These are phyloP conservation scores for Tillandsia fasciculata DNA, from an alignment of 176 grass and related monocot species.

Conservation along the genomic window DNA sequence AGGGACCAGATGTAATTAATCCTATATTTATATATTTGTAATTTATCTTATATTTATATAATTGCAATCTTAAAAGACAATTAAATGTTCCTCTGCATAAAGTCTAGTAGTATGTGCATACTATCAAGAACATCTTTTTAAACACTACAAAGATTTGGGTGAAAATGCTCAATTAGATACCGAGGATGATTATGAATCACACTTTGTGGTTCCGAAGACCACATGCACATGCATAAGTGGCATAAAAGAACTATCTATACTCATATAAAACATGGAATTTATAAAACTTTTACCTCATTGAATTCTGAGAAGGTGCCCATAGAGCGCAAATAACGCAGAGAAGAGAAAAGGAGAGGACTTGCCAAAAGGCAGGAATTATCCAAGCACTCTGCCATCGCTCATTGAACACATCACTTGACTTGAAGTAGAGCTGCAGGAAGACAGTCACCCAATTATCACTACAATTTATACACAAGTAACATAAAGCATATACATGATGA, in stretches of 20 bases:
- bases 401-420: slow-evolving; percentile 90
- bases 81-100: neutral
- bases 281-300: slow-evolving; percentile 53
- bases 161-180: too few species aligned
- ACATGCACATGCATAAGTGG: too few species aligned
- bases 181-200: too few species aligned
- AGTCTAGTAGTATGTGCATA: neutral
- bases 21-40: too few species aligned
- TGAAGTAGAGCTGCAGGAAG: slow-evolving; percentile 80
- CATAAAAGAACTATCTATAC: too few species aligned
- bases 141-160: too few species aligned
- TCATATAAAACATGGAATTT: neutral
- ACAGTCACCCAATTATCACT: neutral
- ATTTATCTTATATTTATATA: too few species aligned
- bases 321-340: slow-evolving; percentile 84
- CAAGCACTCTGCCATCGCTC: slow-evolving; percentile 91
- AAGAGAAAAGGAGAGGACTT: slow-evolving; percentile 86
- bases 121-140: too few species aligned
- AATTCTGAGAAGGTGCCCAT: slow-evolving; percentile 92
- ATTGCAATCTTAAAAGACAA: neutral
- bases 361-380: slow-evolving; percentile 99
- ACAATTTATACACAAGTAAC: neutral
- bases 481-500: neutral
- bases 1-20: too few species aligned
- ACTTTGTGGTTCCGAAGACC: too few species aligned